Evolutionary conservation across 2,329 filamentous ascomycete species (phyloP).

Genomic region (Nectriaceae sp.): DNA sequence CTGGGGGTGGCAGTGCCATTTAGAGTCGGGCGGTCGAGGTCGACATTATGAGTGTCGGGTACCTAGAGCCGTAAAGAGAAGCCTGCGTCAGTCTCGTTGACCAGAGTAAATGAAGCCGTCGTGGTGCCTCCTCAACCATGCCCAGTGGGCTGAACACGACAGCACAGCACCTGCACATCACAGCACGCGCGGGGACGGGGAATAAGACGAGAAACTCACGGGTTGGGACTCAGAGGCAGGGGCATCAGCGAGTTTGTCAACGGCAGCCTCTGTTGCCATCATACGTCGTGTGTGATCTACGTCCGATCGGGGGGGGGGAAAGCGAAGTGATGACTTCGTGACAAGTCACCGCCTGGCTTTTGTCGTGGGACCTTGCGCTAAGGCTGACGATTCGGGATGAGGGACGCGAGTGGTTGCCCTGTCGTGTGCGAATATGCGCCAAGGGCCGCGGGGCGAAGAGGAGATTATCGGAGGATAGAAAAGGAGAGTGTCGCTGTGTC

Average conservation of each 20-base stretch:
- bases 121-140: too few species aligned
- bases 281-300: constrained; percentile 51
- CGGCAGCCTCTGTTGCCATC: constrained; percentile 65
- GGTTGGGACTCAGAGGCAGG: constrained; percentile 48
- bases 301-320: constrained; percentile 32
- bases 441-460: constrained; percentile 23
- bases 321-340: constrained; percentile 30
- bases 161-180: background rate
- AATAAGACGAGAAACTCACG: constrained; percentile 38
- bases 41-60: constrained; percentile 50
- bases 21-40: constrained; percentile 43
- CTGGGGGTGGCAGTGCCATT: constrained; percentile 50
- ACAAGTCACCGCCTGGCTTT: constrained; percentile 20
- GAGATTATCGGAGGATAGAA: constrained; percentile 4
- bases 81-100: background rate
- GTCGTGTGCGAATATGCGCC: constrained; percentile 20
- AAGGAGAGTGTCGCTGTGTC: constrained; percentile 11
- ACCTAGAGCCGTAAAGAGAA: constrained; percentile 20
- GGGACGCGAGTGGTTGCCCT: background rate
- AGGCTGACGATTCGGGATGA: constrained; percentile 12
- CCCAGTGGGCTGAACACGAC: background rate
- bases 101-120: background rate
- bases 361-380: constrained; percentile 16
- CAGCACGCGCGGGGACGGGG: background rate
- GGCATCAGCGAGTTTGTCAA: constrained; percentile 56